phyloP scores from a whole-genome alignment of 345 rosid species.

The Boechera retrofracta region DNA sequence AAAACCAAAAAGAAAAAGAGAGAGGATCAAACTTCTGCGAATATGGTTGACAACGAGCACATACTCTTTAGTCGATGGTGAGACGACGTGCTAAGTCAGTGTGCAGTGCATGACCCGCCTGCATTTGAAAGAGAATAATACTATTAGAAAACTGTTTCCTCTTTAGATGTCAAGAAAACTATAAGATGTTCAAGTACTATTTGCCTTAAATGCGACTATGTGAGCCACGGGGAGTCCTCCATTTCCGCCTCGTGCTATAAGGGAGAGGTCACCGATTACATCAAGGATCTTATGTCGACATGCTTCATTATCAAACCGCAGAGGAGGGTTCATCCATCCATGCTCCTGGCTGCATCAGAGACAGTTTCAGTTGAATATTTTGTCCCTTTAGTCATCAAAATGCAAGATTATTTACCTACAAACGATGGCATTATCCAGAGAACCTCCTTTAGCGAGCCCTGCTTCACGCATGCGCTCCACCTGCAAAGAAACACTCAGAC shows the following conservation, averaged over 20 bases:
- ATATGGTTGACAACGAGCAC: conserved; percentile 14
- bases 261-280: conserved; percentile 85
- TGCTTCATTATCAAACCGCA: conserved; percentile 72
- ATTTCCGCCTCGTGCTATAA: conserved; percentile 66
- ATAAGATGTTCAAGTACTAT: neutral
- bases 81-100: conserved; percentile 37
- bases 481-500: conserved; percentile 48
- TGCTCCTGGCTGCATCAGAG: conserved; percentile 53
- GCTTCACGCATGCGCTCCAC: conserved; percentile 72
- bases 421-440: conserved; percentile 80
- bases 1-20: neutral
- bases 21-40: neutral
- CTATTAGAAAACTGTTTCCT: neutral
- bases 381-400: conserved; percentile 1
- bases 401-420: conserved; percentile 63
- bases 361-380: neutral
- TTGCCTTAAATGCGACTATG: conserved; percentile 73
- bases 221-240: conserved; percentile 90
- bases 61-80: conserved; percentile 28
- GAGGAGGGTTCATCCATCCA: conserved; percentile 94
- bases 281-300: conserved; percentile 92
- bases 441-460: conserved; percentile 89
- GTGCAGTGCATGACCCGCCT: conserved; percentile 45
- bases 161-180: conserved; percentile 5
- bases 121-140: conserved; percentile 1